Evolutionary conservation across 805 yeast species (phyloP).

Genomic region (Spathaspora girioi): DNA sequence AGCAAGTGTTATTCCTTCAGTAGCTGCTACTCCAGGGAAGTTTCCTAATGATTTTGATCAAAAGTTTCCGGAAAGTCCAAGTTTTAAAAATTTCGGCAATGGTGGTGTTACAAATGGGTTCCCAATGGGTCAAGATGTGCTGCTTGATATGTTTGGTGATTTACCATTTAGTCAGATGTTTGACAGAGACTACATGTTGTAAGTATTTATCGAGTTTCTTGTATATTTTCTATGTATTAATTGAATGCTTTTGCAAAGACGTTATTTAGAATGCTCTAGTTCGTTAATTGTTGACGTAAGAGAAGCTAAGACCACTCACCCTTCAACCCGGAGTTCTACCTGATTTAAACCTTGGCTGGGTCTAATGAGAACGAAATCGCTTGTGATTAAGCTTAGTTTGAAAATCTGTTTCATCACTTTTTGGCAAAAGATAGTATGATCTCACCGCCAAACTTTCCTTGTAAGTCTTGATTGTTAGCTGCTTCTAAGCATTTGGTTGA

Average conservation of each 20-base stretch:
- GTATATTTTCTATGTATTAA: neutral
- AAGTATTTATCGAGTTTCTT: neutral
- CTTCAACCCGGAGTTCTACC: too few relatives aligned
- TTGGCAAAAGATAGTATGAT: constrained; percentile 32
- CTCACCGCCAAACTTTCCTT: constrained; percentile 16
- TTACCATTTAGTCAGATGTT: constrained; percentile 18
- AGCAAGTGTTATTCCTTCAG: neutral
- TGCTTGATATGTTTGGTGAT: constrained; percentile 25
- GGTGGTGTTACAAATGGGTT: constrained; percentile 8
- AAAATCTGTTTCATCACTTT: constrained; percentile 14
- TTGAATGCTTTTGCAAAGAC: neutral
- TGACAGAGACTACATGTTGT: neutral
- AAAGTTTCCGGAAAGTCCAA: neutral
- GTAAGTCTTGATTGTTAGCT: constrained; percentile 7
- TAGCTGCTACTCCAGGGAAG: constrained; percentile 1
- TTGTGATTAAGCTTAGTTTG: too few relatives aligned
- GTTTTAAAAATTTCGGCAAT: neutral
- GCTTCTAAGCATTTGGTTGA: constrained; percentile 39
- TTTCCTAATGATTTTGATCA: neutral
- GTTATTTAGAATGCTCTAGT: too few relatives aligned
- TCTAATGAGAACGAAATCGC: too few relatives aligned
- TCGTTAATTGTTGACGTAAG: too few relatives aligned
- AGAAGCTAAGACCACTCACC: too few relatives aligned
- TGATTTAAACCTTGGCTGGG: too few relatives aligned
- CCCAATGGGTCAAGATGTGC: constrained; percentile 13